Evolutionary conservation across 2,329 filamentous ascomycete genomes (phyloP).

Genomic region (Corinectria fuckeliana): DNA sequence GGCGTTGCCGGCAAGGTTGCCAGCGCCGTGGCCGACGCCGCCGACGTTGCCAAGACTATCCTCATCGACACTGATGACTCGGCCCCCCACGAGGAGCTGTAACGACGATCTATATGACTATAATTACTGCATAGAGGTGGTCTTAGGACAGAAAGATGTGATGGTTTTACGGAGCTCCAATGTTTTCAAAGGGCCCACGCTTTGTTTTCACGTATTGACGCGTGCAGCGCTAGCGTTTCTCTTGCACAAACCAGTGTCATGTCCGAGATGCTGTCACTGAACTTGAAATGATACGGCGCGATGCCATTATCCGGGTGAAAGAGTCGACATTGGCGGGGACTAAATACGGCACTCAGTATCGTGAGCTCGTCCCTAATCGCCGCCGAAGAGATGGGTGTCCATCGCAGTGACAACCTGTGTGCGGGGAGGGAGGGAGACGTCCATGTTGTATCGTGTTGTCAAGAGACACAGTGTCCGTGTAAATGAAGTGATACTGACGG

Average conservation of each 20-base stretch:
- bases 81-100: conserved; percentile 68
- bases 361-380: neutral
- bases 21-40: conserved; percentile 54
- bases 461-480: too few species aligned
- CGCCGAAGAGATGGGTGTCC: neutral
- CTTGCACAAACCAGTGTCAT: neutral
- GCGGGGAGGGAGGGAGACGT: neutral
- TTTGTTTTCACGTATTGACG: neutral
- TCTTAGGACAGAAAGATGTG: conserved; percentile 1
- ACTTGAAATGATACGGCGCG: neutral
- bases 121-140: conserved; percentile 19
- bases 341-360: neutral
- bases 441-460: neutral
- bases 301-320: neutral
- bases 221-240: neutral
- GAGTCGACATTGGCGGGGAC: too few species aligned
- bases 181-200: neutral
- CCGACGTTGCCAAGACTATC: conserved; percentile 59
- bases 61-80: conserved; percentile 61
- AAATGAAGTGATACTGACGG: neutral
- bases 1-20: conserved; percentile 55
- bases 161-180: conserved; percentile 3
- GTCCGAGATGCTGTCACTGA: neutral
- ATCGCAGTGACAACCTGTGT: neutral
- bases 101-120: conserved; percentile 26